phyloP scores from a whole-genome alignment of 2,329 filamentous ascomycete genomes.

The Reticulascus tulasneorum region DNA sequence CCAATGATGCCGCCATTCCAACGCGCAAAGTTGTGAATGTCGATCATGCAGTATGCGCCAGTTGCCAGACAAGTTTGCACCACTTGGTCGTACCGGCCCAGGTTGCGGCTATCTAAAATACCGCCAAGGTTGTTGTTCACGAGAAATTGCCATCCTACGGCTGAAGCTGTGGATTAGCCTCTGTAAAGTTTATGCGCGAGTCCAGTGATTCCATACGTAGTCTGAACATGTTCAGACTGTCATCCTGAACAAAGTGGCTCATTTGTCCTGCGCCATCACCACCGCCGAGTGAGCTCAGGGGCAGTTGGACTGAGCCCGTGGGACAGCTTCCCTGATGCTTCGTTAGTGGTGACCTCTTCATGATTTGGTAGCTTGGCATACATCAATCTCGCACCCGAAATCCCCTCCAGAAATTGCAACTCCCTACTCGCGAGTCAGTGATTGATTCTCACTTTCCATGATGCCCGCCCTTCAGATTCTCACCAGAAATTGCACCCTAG shows the following conservation, averaged over 20 bases:
- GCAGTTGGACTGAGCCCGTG: conserved; percentile 28
- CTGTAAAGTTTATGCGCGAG: too few species aligned
- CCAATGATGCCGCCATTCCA: conserved; percentile 62
- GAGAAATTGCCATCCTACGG: conserved; percentile 55
- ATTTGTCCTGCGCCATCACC: conserved; percentile 46
- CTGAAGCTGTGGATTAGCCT: conserved; percentile 31
- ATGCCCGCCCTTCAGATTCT: conserved; percentile 7
- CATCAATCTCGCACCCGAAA: conserved; percentile 44
- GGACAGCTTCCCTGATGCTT: conserved; percentile 33
- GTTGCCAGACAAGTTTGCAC: conserved; percentile 53
- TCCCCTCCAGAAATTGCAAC: conserved; percentile 45
- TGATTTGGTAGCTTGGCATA: conserved; percentile 17
- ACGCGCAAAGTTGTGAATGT: conserved; percentile 56
- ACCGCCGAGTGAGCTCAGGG: conserved; percentile 25
- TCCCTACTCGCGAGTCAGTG: conserved; percentile 17
- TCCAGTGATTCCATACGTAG: conserved; percentile 20
- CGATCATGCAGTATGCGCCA: conserved; percentile 56
- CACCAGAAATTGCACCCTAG: conserved; percentile 13
- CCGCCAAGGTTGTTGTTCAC: conserved; percentile 47
- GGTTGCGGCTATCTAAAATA: conserved; percentile 42
- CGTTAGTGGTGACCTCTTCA: neutral
- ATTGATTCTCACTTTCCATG: conserved; percentile 7
- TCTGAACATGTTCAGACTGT: conserved; percentile 51
- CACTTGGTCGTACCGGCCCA: conserved; percentile 50
- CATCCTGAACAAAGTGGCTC: conserved; percentile 50